Base-by-base conservation (phyloP, 78 protist genomes). In the Dictyostelium purpureum region DNA sequence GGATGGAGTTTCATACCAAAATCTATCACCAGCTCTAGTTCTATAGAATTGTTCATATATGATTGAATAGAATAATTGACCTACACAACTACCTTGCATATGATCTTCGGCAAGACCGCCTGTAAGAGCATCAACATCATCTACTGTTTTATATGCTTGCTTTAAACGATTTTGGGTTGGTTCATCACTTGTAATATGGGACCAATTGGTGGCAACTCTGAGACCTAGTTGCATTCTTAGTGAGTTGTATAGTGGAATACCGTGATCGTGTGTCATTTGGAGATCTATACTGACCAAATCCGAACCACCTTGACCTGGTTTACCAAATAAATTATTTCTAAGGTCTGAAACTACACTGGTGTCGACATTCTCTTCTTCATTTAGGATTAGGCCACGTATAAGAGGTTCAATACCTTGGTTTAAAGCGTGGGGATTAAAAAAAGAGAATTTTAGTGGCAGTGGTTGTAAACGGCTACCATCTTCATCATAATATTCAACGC, bases 41-140 rank as follows among this genome's bases (percentile, higher is more conserved):
- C 94, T 77, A 33, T 37, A 7, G 75, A 81, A 90, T 75, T 90
- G 94, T 51, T 90, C 94, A 24, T 28, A 31, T 43, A 90, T 77
- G 0, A 90, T 67, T 18, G 52, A 18, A 16, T 81, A 66, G 51
- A 90, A 90, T 6, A 89, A 79, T 52, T 90, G 90, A 37, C 94
- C 94, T 18, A 90, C 94, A 31, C 67, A 26, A 21, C 69, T 67
- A 43, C 61, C 61, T 37, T 38, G 57, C 18, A 45, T 31, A 19
- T 77, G 94, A 47, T 90, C 89, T 42, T 90, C 94, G 0, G 94
- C 88, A 3, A 90, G 66, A 69, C 94, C 94, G 38, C 94, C 88
- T n/a, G 70, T 74, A 35, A 37, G 79, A 16, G 51, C 18, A 16
- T 90, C 94, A 1, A 79, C 66, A 28, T 47, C 40, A 38, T 90